Percentiles rank a stretch among this genome's conserved stretches.
These are phyloP conservation scores for Aquanectria penicillioides DNA, from an alignment of 2,329 filamentous ascomycete species.

Conservation along the genomic window DNA sequence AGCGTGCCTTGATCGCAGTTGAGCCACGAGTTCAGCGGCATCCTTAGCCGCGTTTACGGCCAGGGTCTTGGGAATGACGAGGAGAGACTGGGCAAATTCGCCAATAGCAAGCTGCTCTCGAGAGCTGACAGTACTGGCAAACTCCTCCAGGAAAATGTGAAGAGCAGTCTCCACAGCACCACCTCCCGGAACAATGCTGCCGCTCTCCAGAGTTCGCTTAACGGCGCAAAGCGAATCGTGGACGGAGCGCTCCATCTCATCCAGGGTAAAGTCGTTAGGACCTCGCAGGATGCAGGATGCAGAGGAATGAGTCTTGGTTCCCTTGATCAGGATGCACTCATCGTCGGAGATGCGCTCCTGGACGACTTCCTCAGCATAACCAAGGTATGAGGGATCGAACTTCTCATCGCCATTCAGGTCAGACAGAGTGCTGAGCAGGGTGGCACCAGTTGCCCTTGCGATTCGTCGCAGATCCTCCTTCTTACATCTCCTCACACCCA, in stretches of 20 bases:
- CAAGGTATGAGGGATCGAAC: slow-evolving; percentile 90
- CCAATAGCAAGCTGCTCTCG: slow-evolving; percentile 97
- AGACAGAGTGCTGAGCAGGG: slow-evolving; percentile 90
- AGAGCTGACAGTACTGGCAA: slow-evolving; percentile 95
- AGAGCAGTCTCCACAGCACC: slow-evolving; percentile 98
- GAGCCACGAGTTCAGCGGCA: slow-evolving; percentile 91
- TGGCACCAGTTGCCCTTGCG: slow-evolving; percentile 94
- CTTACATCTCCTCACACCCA: slow-evolving; percentile 96
- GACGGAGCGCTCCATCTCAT: slow-evolving; percentile 99
- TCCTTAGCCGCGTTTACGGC: slow-evolving; percentile 98
- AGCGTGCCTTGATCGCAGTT: slow-evolving; percentile 93
- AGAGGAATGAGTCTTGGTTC: slow-evolving; percentile 92
- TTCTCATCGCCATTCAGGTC: slow-evolving; percentile 98
- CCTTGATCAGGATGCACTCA: slow-evolving; percentile 96
- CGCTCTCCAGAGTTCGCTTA: slow-evolving; percentile 96
- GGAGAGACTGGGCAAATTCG: slow-evolving; percentile 94
- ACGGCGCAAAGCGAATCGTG: slow-evolving; percentile 97
- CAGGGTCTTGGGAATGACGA: slow-evolving; percentile 94
- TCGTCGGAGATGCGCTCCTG: slow-evolving; percentile 99
- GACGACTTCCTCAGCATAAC: slow-evolving; percentile 93
- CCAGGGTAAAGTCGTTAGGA: slow-evolving; percentile 93
- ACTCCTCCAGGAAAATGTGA: slow-evolving; percentile 99
- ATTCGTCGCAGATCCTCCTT: slow-evolving; percentile 98
- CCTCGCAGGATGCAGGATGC: slow-evolving; percentile 96
- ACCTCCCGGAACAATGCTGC: slow-evolving; percentile 94